Conservation (phyloP, 1,284 basidiomycete species). For the Cutaneotrichosporon mucoides region DNA sequence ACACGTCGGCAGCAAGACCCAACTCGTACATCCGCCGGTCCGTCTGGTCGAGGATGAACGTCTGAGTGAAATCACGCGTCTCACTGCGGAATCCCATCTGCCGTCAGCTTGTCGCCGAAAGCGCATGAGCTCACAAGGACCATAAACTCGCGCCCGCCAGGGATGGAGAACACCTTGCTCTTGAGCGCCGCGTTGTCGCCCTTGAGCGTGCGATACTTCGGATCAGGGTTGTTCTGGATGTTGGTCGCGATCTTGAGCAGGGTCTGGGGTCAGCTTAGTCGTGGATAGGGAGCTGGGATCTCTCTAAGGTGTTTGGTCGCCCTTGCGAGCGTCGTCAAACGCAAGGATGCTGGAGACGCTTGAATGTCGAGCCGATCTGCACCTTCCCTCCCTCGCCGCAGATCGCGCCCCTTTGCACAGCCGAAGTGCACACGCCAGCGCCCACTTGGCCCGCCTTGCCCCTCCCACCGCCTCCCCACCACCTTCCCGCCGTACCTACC, state of each 20-base stretch:
- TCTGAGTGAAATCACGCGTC: conserved; percentile 31
- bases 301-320: no score
- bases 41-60: conserved; percentile 31
- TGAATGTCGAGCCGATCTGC: no score
- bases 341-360: no score
- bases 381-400: no score
- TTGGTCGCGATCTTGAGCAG: conserved; percentile 44
- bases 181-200: conserved; percentile 33
- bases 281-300: not conserved
- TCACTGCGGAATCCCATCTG: conserved; percentile 45
- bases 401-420: no score
- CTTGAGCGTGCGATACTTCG: conserved; percentile 39
- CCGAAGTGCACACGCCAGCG: no score
- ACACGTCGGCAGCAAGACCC: conserved; percentile 28
- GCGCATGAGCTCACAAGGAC: conserved; percentile 31
- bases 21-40: conserved; percentile 37
- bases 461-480: not conserved
- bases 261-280: conserved; percentile 27
- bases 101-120: not conserved
- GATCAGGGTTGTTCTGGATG: conserved; percentile 33
- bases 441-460: no score
- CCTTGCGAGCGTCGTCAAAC: no score
- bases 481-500: conserved; percentile 27
- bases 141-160: conserved; percentile 43
- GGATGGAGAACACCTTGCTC: conserved; percentile 35